Evolutionary conservation across 805 yeast species (phyloP).

Genomic region (Yarrowia sp.): DNA sequence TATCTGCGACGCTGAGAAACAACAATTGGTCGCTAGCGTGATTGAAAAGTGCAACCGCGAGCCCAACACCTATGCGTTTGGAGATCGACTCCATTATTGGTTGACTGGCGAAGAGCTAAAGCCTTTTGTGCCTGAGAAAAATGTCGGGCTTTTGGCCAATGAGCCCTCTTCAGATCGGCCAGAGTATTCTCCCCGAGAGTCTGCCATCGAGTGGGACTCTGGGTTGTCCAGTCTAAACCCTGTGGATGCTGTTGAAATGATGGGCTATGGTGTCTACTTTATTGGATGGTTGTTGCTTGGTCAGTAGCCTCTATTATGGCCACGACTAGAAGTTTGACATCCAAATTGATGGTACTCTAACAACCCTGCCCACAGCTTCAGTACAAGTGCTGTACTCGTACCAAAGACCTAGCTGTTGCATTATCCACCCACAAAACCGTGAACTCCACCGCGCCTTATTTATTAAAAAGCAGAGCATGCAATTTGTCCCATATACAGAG

Average conservation of each 20-base stretch:
- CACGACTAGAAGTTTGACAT: no score
- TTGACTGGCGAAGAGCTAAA: constrained; percentile 13
- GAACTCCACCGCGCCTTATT: not conserved
- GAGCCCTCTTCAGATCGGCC: constrained; percentile 11
- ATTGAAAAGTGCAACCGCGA: constrained; percentile 13
- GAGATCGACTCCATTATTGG: constrained; percentile 8
- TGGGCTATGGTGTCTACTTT: constrained; percentile 2
- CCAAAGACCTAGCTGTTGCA: not conserved
- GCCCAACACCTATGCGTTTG: not conserved
- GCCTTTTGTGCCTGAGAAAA: constrained; percentile 7
- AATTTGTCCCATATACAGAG: not conserved
- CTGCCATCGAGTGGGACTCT: constrained; percentile 13
- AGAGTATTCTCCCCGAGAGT: not conserved
- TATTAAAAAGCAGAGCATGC: not conserved
- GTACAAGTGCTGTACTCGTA: constrained; percentile 5
- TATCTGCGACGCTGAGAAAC: constrained; percentile 18
- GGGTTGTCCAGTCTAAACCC: constrained; percentile 13
- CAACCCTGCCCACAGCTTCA: not conserved
- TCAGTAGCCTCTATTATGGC: no score
- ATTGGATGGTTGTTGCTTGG: not conserved
- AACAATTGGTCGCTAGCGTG: not conserved
- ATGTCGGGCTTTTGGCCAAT: not conserved
- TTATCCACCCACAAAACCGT: not conserved
- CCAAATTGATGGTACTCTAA: no score
- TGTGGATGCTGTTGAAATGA: constrained; percentile 6